phyloP scores from a whole-genome alignment of 192 early-diverging fungal genomes.

The Spinellus fusiger region DNA sequence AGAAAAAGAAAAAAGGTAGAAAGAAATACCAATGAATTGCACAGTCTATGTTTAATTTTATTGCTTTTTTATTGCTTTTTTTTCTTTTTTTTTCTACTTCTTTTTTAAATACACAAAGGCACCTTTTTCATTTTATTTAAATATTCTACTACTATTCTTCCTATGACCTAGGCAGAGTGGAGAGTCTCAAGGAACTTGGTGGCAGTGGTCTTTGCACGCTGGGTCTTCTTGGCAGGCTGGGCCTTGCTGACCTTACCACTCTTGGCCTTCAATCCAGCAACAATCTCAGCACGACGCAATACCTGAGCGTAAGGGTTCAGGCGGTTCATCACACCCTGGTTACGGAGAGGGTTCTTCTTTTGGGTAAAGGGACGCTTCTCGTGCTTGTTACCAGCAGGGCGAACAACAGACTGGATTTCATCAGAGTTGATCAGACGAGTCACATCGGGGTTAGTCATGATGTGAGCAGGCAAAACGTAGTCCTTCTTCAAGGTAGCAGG shows the following conservation, averaged over 20 bases:
- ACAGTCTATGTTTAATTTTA: too few relatives aligned
- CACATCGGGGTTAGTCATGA: conserved; percentile 92
- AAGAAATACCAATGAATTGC: too few relatives aligned
- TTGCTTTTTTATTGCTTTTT: too few relatives aligned
- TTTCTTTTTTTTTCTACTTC: too few relatives aligned
- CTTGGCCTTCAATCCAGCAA: conserved; percentile 49
- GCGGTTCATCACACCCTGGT: conserved; percentile 84
- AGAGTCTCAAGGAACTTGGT: conserved; percentile 46
- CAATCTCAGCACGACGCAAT: conserved; percentile 70
- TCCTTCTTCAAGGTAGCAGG: conserved; percentile 83
- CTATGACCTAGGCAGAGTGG: conserved; percentile 18
- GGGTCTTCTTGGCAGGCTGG: conserved; percentile 17
- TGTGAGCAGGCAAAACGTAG: conserved; percentile 72
- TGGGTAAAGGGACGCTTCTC: conserved; percentile 90
- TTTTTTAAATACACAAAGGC: too few relatives aligned
- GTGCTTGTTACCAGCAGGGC: conserved; percentile 67
- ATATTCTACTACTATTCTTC: too few relatives aligned
- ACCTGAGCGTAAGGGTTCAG: conserved; percentile 97
- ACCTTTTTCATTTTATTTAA: too few relatives aligned
- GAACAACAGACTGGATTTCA: conserved; percentile 91
- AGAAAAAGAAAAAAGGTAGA: too few relatives aligned
- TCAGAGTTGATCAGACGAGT: conserved; percentile 91
- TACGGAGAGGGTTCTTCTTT: conserved; percentile 98
- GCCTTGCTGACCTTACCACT: conserved; percentile 54
- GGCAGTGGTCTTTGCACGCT: conserved; percentile 43